Percentiles rank a stretch among this genome's conserved stretches.
Conservation (phyloP, 2,329 filamentous ascomycete genomes). For the Aspergillus texensis region DNA sequence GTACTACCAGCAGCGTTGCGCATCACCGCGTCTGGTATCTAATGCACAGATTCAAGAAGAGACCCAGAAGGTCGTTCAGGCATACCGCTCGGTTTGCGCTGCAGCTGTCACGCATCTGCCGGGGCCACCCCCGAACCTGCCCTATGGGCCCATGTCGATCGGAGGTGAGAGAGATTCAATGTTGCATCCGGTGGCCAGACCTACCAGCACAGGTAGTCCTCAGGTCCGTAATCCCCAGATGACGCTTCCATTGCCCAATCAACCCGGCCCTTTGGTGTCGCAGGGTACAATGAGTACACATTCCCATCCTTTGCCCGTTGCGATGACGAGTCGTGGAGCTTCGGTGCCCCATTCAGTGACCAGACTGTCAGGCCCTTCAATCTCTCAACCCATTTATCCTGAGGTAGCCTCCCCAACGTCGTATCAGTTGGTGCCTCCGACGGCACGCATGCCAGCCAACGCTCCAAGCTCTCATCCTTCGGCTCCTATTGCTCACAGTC, state of each 20-base stretch:
- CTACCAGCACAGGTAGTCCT: neutral
- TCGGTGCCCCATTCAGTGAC: neutral
- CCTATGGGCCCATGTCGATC: neutral
- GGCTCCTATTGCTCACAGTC: neutral
- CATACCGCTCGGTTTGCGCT: constrained; percentile 21
- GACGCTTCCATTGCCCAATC: neutral
- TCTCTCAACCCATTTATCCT: neutral
- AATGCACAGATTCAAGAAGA: constrained; percentile 14
- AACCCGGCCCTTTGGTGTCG: neutral
- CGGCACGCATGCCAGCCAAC: neutral
- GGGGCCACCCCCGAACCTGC: neutral
- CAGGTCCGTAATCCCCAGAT: neutral
- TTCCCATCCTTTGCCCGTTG: neutral
- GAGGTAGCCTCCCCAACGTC: neutral
- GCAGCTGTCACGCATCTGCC: neutral
- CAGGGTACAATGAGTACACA: neutral
- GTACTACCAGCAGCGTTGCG: constrained; percentile 22
- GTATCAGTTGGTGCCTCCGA: neutral
- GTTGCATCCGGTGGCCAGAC: neutral
- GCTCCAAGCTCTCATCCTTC: neutral
- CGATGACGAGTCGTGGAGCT: neutral
- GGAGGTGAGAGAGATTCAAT: neutral
- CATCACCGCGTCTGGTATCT: neutral
- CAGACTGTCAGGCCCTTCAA: neutral
- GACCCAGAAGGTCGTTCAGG: constrained; percentile 16